These are phyloP conservation scores for Curvularia lunata DNA, from an alignment of 2,329 filamentous ascomycete species.

Conservation along the genomic window DNA sequence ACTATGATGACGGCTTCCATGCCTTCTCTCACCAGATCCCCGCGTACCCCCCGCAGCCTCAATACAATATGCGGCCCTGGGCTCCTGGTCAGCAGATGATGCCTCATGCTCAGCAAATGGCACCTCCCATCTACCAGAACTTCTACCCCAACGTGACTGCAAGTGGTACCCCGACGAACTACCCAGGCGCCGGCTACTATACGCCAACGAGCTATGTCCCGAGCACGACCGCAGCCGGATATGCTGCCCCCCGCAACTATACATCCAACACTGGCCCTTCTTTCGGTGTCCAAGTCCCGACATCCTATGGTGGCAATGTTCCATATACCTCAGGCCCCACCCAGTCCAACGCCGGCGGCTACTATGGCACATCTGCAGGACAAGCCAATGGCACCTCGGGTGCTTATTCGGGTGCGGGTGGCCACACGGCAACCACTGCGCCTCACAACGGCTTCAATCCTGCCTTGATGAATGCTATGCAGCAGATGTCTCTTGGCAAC, in stretches of 20 bases:
- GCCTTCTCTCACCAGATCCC: slow-evolving; percentile 45
- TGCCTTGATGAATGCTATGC: slow-evolving; percentile 27
- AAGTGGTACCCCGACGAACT: slow-evolving; percentile 43
- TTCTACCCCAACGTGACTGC: slow-evolving; percentile 31
- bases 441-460: slow-evolving; percentile 27
- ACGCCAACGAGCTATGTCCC: slow-evolving; percentile 33
- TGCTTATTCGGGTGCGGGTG: slow-evolving; percentile 11
- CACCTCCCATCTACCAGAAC: slow-evolving; percentile 29
- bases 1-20: slow-evolving; percentile 37
- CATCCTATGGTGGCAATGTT: slow-evolving; percentile 12
- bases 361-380: slow-evolving; percentile 8
- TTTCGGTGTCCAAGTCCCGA: slow-evolving; percentile 15
- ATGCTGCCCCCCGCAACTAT: slow-evolving; percentile 19
- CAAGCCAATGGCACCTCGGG: slow-evolving; percentile 17
- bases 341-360: slow-evolving; percentile 12
- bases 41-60: slow-evolving; percentile 28
- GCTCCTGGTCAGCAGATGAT: neutral
- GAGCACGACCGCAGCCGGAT: slow-evolving; percentile 22
- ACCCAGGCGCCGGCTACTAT: slow-evolving; percentile 38
- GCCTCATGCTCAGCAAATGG: slow-evolving; percentile 29
- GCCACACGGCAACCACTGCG: slow-evolving; percentile 11
- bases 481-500: slow-evolving; percentile 34
- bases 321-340: slow-evolving; percentile 15
- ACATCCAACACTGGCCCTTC: slow-evolving; percentile 24
- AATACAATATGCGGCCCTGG: slow-evolving; percentile 38